These are phyloP conservation scores for Parvularia atlantis DNA, from an alignment of 78 protist species.

Conservation along the genomic window DNA sequence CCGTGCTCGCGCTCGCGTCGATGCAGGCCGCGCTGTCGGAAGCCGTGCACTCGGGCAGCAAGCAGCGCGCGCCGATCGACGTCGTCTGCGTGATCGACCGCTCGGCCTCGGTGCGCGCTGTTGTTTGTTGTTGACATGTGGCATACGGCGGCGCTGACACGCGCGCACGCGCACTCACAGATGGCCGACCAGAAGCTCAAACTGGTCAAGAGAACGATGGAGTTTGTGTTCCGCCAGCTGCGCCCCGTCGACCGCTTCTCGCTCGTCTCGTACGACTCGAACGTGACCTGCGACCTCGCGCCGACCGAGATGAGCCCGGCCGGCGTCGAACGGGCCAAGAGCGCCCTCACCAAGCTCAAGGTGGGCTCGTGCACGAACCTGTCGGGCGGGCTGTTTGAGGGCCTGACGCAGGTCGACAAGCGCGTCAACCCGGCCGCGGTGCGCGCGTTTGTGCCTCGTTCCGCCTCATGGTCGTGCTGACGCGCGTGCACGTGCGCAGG, in stretches of 20 bases:
- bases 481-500: neutral
- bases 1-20: too few species aligned
- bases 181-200: conserved; percentile 42
- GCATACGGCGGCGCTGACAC: too few species aligned
- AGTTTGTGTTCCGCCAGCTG: conserved; percentile 22
- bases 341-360: neutral
- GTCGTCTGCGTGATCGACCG: conserved; percentile 32
- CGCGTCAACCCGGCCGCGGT: neutral
- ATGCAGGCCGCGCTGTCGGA: too few species aligned
- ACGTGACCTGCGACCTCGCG: neutral
- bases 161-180: too few species aligned
- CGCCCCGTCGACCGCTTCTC: conserved; percentile 4
- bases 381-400: conserved; percentile 36
- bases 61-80: conserved; percentile 15
- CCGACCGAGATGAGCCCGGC: neutral
- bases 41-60: too few species aligned
- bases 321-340: neutral
- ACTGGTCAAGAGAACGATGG: conserved; percentile 17
- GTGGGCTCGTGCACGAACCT: conserved; percentile 38
- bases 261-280: conserved; percentile 22
- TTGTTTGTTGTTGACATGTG: too few species aligned
- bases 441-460: neutral
- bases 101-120: too few species aligned
- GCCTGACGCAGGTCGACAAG: neutral
- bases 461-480: neutral